Percentiles rank a stretch among this genome's conserved stretches.
Conservation (phyloP, 140 eudicot species). For the Stevia rebaudiana region DNA sequence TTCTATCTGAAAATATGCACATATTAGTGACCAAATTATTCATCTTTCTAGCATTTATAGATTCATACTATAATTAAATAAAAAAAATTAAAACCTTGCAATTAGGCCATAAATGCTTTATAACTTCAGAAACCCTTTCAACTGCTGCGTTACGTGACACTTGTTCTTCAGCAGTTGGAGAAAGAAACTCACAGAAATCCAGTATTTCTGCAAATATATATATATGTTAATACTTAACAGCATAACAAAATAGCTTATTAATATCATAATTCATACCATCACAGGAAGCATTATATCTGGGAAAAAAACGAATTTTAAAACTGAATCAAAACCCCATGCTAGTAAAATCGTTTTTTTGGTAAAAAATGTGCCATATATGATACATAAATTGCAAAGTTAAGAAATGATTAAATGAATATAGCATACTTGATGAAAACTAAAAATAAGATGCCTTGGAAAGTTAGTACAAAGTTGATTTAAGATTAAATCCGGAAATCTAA, state of each 20-base stretch:
- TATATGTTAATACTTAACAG: background rate
- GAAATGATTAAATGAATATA: too few relatives aligned
- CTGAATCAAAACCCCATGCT: background rate
- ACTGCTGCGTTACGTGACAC: conserved; percentile 71
- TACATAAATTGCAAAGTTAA: too few relatives aligned
- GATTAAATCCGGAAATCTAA: background rate
- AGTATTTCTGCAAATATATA: conserved; percentile 74
- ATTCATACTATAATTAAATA: too few relatives aligned
- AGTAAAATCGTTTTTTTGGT: too few relatives aligned
- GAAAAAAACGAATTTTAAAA: background rate
- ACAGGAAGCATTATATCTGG: background rate
- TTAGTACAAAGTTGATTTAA: background rate
- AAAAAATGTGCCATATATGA: too few relatives aligned
- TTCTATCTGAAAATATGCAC: conserved; percentile 63
- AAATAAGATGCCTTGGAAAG: background rate
- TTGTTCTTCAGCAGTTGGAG: conserved; percentile 84
- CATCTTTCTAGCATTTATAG: conserved; percentile 6
- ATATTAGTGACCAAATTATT: conserved; percentile 1
- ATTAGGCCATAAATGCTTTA: conserved; percentile 74
- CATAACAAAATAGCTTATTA: background rate
- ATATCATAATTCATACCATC: background rate
- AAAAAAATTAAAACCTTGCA: conserved; percentile 64
- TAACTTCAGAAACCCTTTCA: conserved; percentile 63
- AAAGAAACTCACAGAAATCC: conserved; percentile 86
- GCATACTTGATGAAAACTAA: too few relatives aligned